phyloP scores from a whole-genome alignment of 1,139 yeast genomes.

The Sugiyamaella pinicola region DNA sequence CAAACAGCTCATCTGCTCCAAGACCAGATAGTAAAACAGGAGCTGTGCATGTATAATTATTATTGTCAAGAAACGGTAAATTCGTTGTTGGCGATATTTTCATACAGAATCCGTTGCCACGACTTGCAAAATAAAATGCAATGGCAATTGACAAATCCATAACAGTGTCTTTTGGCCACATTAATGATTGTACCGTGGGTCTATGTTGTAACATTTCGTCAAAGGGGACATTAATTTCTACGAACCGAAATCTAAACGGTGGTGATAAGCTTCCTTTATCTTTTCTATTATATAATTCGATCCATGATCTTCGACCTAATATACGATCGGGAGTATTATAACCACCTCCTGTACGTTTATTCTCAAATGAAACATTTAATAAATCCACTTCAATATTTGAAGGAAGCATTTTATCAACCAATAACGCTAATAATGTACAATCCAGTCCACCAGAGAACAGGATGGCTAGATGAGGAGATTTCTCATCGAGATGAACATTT shows the following conservation, averaged over 20 bases:
- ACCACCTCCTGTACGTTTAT: constrained; percentile 67
- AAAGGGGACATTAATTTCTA: constrained; percentile 74
- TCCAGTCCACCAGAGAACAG: constrained; percentile 94
- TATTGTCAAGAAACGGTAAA: constrained; percentile 2
- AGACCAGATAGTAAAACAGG: constrained; percentile 84
- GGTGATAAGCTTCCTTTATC: background rate
- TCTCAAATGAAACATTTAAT: constrained; percentile 93
- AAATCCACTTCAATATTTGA: constrained; percentile 56
- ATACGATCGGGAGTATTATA: constrained; percentile 78
- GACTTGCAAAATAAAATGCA: constrained; percentile 90
- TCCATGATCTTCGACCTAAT: constrained; percentile 67
- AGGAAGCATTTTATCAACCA: constrained; percentile 44
- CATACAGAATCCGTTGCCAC: constrained; percentile 48
- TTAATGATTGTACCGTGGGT: constrained; percentile 59
- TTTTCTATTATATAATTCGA: constrained; percentile 43
- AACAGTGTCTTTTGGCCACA: constrained; percentile 84
- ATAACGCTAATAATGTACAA: constrained; percentile 71
- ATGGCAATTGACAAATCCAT: constrained; percentile 95
- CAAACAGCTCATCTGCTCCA: constrained; percentile 97
- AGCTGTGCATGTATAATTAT: constrained; percentile 48
- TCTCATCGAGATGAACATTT: constrained; percentile 15
- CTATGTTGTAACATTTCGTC: constrained; percentile 59
- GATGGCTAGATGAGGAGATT: constrained; percentile 51
- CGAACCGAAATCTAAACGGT: constrained; percentile 47
- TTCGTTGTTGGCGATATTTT: constrained; percentile 24